Evolutionary conservation across 164 flowering plant genomes (phyloP), one percentile per base, ranked within the genome.

Genomic region (Vitis amurensis): DNA sequence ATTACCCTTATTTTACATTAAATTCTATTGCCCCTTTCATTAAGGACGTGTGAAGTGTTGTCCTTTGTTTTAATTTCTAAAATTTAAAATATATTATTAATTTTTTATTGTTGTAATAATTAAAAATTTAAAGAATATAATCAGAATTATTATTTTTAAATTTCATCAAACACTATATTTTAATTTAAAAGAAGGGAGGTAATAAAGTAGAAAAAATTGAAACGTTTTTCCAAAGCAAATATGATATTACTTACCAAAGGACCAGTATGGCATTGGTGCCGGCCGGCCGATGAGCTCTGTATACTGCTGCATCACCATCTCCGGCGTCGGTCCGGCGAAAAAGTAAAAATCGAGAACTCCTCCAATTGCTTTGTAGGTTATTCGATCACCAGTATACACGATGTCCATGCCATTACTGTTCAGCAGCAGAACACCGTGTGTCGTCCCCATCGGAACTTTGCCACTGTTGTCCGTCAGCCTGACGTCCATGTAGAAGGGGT

Each of bases 401-500:
- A 87, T 63, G 49, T 87, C 87, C 91, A 88, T 88, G 9, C 89
- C 91, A 67, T 86, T 88, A 58, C 91, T 88, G 50, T 83, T 86
- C n/a, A 88, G 69, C 69, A 86, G 23, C 76, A 86, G 50, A 31
- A 84, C 87, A 12, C 92, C 90, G 64, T 91, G 96, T 44, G 82
- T 73, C 0, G 64, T 72, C 9, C 92, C 87, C 0, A 76, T 77
- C 0, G 59, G 14, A 1, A 57, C 72, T 13, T 55, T 73, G 0
- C 68, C 78, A 12, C 66, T 69, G 2, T 8, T 1, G 1, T 74
- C 59, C 1, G 84, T 73, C 14, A 88, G 79, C 31, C 98, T 51
- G 47, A 91, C 78, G 47, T 93, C 98, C 63, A 93, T 67, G 70
- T 93, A 92, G 53, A 92, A 92, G 3, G 97, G 96, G 72, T 92